Percentiles rank a stretch among this genome's conserved stretches.
phyloP scores from a whole-genome alignment of 805 yeast genomes.

The Yamadazyma paraphyllophila region DNA sequence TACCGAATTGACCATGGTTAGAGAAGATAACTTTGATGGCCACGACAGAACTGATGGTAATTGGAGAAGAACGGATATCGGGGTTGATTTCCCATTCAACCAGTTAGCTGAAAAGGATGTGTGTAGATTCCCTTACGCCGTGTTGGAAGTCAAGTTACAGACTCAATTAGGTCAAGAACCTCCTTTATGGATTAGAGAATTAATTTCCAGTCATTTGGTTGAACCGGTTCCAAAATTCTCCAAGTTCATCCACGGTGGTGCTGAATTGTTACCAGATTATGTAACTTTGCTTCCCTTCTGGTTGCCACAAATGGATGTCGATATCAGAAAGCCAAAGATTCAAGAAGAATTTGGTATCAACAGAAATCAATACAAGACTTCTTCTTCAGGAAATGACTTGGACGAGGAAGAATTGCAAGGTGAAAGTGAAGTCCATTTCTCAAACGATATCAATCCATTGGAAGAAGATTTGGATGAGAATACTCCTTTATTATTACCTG shows the following conservation, averaged over 20 bases:
- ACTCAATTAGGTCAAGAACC: conserved; percentile 99
- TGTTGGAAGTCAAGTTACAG: conserved; percentile 93
- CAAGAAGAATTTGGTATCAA: conserved; percentile 63
- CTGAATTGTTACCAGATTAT: conserved; percentile 81
- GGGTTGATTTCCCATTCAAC: conserved; percentile 91
- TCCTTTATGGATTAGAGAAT: conserved; percentile 93
- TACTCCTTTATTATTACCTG: conserved; percentile 42
- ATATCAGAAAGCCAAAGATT: conserved; percentile 82
- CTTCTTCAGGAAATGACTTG: conserved; percentile 53
- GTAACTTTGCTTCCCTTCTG: conserved; percentile 90
- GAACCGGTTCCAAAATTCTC: conserved; percentile 98
- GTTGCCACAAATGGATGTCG: conserved; percentile 96
- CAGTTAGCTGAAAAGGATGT: conserved; percentile 83
- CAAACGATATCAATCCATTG: conserved; percentile 45
- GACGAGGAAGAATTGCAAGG: conserved; percentile 61
- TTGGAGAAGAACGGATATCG: conserved; percentile 99
- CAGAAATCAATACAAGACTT: conserved; percentile 33
- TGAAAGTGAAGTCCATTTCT: conserved; percentile 36
- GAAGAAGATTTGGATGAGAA: conserved; percentile 51
- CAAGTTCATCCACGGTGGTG: conserved; percentile 95
- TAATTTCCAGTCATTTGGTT: conserved; percentile 87
- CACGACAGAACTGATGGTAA: conserved; percentile 83
- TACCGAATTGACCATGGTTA: conserved; percentile 94
- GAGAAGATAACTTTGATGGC: conserved; percentile 97
- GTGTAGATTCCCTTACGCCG: conserved; percentile 96